phyloP scores from a whole-genome alignment of 192 early-diverging fungal genomes.

The Geranomyces michiganensis region DNA sequence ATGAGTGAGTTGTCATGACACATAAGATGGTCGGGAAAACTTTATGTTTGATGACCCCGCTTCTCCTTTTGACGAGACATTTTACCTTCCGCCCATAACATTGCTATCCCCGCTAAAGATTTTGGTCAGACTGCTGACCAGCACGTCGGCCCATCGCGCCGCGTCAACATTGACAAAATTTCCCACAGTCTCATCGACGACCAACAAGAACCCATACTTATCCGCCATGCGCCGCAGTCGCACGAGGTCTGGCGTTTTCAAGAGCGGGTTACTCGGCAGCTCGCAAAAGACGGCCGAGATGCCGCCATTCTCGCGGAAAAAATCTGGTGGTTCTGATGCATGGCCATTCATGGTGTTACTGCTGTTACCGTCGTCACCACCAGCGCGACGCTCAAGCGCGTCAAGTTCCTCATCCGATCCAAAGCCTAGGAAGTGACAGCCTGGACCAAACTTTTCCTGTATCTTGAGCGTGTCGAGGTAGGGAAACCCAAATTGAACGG shows the following conservation, averaged over 20 bases:
- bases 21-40: no score
- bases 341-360: no score
- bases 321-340: slow-evolving; percentile 17
- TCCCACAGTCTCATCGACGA: slow-evolving; percentile 95
- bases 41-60: background rate
- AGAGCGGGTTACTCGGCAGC: slow-evolving; percentile 92
- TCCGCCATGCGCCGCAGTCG: slow-evolving; percentile 77
- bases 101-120: slow-evolving; percentile 95
- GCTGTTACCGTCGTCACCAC: no score
- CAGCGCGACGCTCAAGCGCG: slow-evolving; percentile 41
- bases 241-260: slow-evolving; percentile 78
- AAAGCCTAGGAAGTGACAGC: slow-evolving; percentile 85
- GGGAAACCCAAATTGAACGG: slow-evolving; percentile 92
- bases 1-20: no score
- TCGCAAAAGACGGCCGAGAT: slow-evolving; percentile 89
- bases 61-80: background rate
- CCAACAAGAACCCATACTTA: slow-evolving; percentile 72
- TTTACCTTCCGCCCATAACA: slow-evolving; percentile 95
- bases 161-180: slow-evolving; percentile 89
- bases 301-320: slow-evolving; percentile 51
- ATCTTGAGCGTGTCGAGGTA: slow-evolving; percentile 98
- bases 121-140: slow-evolving; percentile 92
- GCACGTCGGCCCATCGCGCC: slow-evolving; percentile 78
- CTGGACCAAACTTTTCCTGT: slow-evolving; percentile 90
- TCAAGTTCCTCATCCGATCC: slow-evolving; percentile 79